These are phyloP conservation scores for Epichloe sp. DNA, from an alignment of 2,329 filamentous ascomycete genomes.

Conservation along the genomic window DNA sequence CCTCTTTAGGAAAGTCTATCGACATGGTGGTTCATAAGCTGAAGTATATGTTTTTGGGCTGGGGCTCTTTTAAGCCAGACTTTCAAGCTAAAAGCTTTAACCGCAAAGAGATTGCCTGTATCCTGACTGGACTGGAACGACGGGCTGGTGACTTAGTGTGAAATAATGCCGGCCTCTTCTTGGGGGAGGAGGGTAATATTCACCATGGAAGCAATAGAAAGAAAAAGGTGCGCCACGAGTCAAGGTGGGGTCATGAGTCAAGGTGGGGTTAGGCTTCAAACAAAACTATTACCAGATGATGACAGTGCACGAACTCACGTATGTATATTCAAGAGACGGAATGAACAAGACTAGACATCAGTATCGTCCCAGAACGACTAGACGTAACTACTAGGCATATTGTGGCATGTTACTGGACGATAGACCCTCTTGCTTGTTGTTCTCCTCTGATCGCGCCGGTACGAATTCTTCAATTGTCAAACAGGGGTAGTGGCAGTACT, in stretches of 20 bases:
- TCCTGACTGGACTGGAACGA: neutral
- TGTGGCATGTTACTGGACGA: neutral
- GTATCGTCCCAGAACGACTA: neutral
- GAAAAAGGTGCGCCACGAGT: constrained; percentile 2
- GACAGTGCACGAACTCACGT: neutral
- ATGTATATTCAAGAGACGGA: neutral
- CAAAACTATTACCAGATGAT: too few species aligned
- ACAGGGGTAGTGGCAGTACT: neutral
- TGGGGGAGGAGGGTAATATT: neutral
- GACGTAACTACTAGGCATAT: neutral
- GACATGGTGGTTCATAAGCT: constrained; percentile 46
- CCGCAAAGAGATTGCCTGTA: neutral
- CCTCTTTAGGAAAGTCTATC: constrained; percentile 86
- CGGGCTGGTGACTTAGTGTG: neutral
- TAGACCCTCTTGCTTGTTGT: neutral
- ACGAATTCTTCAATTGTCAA: neutral
- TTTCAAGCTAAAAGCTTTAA: neutral
- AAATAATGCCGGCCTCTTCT: neutral
- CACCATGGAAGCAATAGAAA: neutral
- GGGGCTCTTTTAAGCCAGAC: neutral
- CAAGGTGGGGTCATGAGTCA: constrained; percentile 1
- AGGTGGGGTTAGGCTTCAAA: neutral
- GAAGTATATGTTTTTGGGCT: neutral
- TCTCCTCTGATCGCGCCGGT: too few species aligned
- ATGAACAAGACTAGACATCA: too few species aligned